A percentile compares a stretch with the other conserved stretches of the same genome.
These are phyloP conservation scores for Pichia rugopelliculosa DNA, from an alignment of 805 yeast genomes.

Conservation along the genomic window DNA sequence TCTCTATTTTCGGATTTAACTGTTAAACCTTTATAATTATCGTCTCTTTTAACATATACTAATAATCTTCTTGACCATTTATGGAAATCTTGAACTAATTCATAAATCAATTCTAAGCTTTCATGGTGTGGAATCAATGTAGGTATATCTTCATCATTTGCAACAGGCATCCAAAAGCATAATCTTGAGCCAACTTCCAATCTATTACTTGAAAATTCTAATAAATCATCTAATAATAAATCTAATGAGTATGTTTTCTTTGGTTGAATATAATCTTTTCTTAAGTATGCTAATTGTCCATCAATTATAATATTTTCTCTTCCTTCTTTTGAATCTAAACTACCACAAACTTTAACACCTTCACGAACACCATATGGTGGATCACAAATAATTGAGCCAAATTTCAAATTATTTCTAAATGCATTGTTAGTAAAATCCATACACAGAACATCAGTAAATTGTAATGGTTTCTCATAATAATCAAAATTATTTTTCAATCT, in stretches of 20 bases:
- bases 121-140: slow-evolving; percentile 74
- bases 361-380: slow-evolving; percentile 98
- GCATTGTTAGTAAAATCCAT: slow-evolving; percentile 96
- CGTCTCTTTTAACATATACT: slow-evolving; percentile 65
- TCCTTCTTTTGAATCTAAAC: slow-evolving; percentile 53
- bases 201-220: slow-evolving; percentile 63
- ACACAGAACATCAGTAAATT: slow-evolving; percentile 68
- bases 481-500: slow-evolving; percentile 54
- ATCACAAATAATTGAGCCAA: slow-evolving; percentile 87
- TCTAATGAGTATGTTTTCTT: slow-evolving; percentile 85
- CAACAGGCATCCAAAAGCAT: slow-evolving; percentile 97
- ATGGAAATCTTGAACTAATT: slow-evolving; percentile 80
- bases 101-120: slow-evolving; percentile 59
- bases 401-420: slow-evolving; percentile 48
- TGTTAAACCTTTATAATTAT: slow-evolving; percentile 41
- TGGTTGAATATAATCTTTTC: slow-evolving; percentile 84
- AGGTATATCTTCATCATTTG: slow-evolving; percentile 61
- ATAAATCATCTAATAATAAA: slow-evolving; percentile 66
- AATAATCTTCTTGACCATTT: slow-evolving; percentile 88
- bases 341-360: slow-evolving; percentile 89
- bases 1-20: slow-evolving; percentile 37
- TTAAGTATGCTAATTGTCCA: slow-evolving; percentile 68
- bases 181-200: slow-evolving; percentile 72
- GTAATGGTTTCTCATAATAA: slow-evolving; percentile 54
- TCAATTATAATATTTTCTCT: slow-evolving; percentile 68